phyloP scores from a whole-genome alignment of 2,329 filamentous ascomycete genomes.

The Monosporascus sp. region DNA sequence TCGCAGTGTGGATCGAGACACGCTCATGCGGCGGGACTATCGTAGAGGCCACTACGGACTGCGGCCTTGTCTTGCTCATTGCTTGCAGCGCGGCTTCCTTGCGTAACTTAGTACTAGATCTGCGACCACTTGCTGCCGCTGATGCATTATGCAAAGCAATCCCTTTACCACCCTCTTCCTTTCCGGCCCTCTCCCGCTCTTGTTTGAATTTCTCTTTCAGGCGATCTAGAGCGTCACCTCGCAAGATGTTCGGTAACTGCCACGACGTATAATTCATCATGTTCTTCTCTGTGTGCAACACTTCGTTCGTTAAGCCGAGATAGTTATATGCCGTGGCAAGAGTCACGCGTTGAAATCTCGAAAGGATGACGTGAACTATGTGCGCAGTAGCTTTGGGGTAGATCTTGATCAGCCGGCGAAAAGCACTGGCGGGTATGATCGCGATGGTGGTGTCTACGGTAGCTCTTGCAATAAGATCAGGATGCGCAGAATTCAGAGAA shows the following conservation, averaged over 20 bases:
- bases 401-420: constrained; percentile 82
- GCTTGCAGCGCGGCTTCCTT: constrained; percentile 76
- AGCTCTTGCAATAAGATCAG: constrained; percentile 93
- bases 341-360: constrained; percentile 88
- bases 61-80: constrained; percentile 42
- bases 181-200: constrained; percentile 75
- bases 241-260: constrained; percentile 84
- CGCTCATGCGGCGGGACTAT: constrained; percentile 37
- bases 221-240: constrained; percentile 74
- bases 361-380: constrained; percentile 95
- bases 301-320: constrained; percentile 84
- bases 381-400: constrained; percentile 96
- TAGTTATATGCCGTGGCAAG: constrained; percentile 93
- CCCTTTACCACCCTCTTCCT: constrained; percentile 81
- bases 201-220: constrained; percentile 89
- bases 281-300: constrained; percentile 84
- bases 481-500: constrained; percentile 74
- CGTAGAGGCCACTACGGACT: constrained; percentile 37
- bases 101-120: constrained; percentile 68
- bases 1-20: constrained; percentile 45
- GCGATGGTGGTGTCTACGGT: constrained; percentile 97
- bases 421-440: constrained; percentile 95
- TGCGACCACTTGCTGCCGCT: constrained; percentile 56
- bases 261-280: constrained; percentile 92
- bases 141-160: constrained; percentile 88